Conservation (phyloP, 352 stramenopile species). For the Pythium aquatile region DNA sequence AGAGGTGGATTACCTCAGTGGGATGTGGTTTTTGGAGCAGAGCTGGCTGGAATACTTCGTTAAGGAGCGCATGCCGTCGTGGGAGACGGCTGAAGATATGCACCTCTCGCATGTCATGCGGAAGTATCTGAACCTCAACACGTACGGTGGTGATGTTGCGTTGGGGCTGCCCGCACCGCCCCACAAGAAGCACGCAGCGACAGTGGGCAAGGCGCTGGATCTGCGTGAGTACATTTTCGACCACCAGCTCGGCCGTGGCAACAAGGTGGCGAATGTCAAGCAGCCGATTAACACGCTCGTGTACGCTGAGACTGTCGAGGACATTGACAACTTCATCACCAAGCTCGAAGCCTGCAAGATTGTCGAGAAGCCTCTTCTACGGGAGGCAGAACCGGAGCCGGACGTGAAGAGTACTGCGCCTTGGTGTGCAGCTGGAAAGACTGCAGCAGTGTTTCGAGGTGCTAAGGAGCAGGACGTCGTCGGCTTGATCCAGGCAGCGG, state of each 20-base stretch:
- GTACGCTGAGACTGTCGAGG: conserved; percentile 45
- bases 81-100: conserved; percentile 60
- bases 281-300: conserved; percentile 49
- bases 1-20: conserved; percentile 60
- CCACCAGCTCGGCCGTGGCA: conserved; percentile 55
- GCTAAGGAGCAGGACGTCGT: conserved; percentile 45
- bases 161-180: conserved; percentile 29
- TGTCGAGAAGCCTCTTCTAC: background rate
- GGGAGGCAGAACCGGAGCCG: background rate
- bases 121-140: conserved; percentile 69
- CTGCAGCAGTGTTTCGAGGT: conserved; percentile 52
- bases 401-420: conserved; percentile 14
- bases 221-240: conserved; percentile 62
- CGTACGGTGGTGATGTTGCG: conserved; percentile 50
- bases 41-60: conserved; percentile 66
- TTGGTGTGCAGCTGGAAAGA: conserved; percentile 46
- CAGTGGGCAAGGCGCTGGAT: conserved; percentile 42
- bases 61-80: conserved; percentile 50
- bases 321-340: conserved; percentile 40
- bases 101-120: conserved; percentile 60
- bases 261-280: conserved; percentile 51
- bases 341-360: conserved; percentile 36
- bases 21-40: conserved; percentile 68
- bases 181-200: conserved; percentile 42
- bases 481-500: conserved; percentile 37